phyloP scores from a whole-genome alignment of 169 alveolate genomes.

The Perkinsus marinus region DNA sequence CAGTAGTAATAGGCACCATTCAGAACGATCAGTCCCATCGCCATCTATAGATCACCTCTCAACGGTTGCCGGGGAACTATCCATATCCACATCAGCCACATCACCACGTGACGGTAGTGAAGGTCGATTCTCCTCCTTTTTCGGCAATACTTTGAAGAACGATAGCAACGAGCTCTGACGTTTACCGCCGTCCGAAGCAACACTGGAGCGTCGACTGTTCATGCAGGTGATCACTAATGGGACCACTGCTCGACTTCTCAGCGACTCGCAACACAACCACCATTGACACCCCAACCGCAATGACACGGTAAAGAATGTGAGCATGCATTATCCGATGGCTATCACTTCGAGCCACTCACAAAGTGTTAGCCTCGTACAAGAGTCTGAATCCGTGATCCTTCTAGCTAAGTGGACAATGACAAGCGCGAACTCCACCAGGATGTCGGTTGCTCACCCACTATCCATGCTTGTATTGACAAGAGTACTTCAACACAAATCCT shows the following conservation, averaged over 20 bases:
- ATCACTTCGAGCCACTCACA: too few species aligned
- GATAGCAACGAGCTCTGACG: slow-evolving; percentile 22
- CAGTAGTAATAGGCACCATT: too few species aligned
- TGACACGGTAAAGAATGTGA: too few species aligned
- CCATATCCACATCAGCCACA: slow-evolving; percentile 10
- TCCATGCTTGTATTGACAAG: background rate
- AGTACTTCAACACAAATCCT: background rate
- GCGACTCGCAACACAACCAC: too few species aligned
- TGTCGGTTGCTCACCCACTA: too few species aligned
- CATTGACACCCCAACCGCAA: too few species aligned
- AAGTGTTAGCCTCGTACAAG: too few species aligned
- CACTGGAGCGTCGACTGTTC: background rate
- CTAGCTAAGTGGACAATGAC: too few species aligned
- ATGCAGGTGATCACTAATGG: background rate
- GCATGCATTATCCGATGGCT: too few species aligned
- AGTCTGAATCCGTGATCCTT: too few species aligned
- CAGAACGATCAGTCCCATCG: background rate
- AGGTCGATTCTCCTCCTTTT: background rate
- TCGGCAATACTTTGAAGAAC: slow-evolving; percentile 3
- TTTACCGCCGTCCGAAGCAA: background rate
- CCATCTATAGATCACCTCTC: background rate
- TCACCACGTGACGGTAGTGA: background rate
- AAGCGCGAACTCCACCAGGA: too few species aligned
- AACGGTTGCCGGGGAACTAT: background rate
- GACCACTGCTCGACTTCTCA: background rate